Base-by-base conservation (phyloP, 192 early-diverging fungal genomes). In the Linnemannia hyalina region DNA sequence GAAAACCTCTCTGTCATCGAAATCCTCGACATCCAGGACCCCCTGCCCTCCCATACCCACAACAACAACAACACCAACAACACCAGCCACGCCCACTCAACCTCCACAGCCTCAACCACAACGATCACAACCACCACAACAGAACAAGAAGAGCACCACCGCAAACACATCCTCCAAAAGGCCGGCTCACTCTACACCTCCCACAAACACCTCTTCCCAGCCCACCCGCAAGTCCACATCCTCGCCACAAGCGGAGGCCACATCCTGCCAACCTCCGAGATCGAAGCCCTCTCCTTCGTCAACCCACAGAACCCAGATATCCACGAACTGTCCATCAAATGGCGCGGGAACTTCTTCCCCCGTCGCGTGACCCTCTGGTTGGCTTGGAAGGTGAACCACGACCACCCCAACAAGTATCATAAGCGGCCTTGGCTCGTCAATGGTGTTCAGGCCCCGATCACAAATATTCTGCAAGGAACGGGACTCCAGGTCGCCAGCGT, bases 291-390 rank as follows among this genome's bases (percentile, higher is more conserved):
- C 22, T 23, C 44, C 36, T 71, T 42, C 72, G 36, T 5, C 23
- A 70, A 40, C 63, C 49, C 11, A 70, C 41, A 68, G 41, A 20
- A 41, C 40, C 20, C 13, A 2, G 38, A 41, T 4, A 13, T 26
- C 2, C 60, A 78, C 22, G 47, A 57, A 41, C 35, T 75, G 42
- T 46, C 44, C 26, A 46, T 78, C 41, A 35, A 22, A 22, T 83
- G 78, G 60, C 68, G 82, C 8, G 76, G 76, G 29, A 32, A 47
- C n/a, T 54, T 57, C 11, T 74, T 74, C 40, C 57, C 44, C 4
- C 78, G 74, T 22, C 63, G 47, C 4, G 68, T 83, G 23, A 77
- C 70, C 0, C 72, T 83, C 40, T 83, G 82, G 82, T 38, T 83
- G 11, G 82, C 82, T 0, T 83, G 82, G 82, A 74, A 75, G 54